A percentile compares a stretch with the other conserved stretches of the same genome.
phyloP scores from a whole-genome alignment of 1,284 basidiomycete genomes.

The Fomitopsis betulina region DNA sequence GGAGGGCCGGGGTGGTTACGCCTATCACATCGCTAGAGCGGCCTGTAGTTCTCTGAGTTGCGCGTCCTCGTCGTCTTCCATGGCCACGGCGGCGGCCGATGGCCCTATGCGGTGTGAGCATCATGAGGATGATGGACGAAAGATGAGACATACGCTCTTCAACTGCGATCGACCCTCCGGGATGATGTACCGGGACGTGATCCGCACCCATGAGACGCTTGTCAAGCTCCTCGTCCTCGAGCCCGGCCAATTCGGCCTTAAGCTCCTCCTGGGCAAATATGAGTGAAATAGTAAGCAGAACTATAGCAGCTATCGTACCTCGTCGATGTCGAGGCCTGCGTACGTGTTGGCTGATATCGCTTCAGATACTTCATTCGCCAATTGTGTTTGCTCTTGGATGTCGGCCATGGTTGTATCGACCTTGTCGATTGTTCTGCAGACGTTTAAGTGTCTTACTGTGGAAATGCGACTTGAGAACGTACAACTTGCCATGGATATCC shows the following conservation, averaged over 20 bases:
- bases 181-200: slow-evolving; percentile 85
- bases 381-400: slow-evolving; percentile 90
- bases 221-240: slow-evolving; percentile 92
- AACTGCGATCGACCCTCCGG: slow-evolving; percentile 52
- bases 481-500: slow-evolving; percentile 91
- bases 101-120: slow-evolving; percentile 31
- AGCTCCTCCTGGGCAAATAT: slow-evolving; percentile 66
- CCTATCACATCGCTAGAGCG: slow-evolving; percentile 75
- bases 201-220: slow-evolving; percentile 86
- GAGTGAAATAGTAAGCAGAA: slow-evolving; percentile 9
- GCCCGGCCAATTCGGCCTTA: slow-evolving; percentile 78
- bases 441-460: background rate
- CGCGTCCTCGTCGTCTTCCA: slow-evolving; percentile 93
- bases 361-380: slow-evolving; percentile 95
- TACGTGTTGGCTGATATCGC: slow-evolving; percentile 82
- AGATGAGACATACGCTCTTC: slow-evolving; percentile 48
- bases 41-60: slow-evolving; percentile 93
- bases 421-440: slow-evolving; percentile 77
- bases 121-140: slow-evolving; percentile 7
- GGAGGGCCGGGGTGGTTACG: slow-evolving; percentile 6
- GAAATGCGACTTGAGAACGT: slow-evolving; percentile 31
- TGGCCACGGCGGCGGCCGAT: slow-evolving; percentile 57
- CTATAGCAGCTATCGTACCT: slow-evolving; percentile 39
- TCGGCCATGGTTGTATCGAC: slow-evolving; percentile 91
- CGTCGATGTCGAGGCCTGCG: slow-evolving; percentile 66